These are phyloP conservation scores for Pyrenochaeta sp. DNA, from an alignment of 2,329 filamentous ascomycete genomes.

Conservation along the genomic window DNA sequence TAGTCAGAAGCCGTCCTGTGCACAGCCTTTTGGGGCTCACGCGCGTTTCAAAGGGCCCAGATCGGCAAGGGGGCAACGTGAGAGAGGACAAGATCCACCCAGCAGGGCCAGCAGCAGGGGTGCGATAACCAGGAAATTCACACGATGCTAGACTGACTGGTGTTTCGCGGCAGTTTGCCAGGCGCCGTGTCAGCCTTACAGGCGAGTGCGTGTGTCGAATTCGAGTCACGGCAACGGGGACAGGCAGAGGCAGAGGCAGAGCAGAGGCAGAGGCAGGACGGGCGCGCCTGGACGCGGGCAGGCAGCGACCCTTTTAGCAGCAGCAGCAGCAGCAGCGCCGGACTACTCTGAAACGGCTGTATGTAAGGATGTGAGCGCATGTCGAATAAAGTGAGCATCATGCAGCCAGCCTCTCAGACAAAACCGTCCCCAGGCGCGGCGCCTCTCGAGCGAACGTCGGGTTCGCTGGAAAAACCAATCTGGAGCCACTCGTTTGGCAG, in stretches of 20 bases:
- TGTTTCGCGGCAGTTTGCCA: constrained; percentile 3
- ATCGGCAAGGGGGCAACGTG: constrained; percentile 34
- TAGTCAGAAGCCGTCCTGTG: constrained; percentile 24
- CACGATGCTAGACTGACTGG: no score
- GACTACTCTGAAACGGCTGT: constrained; percentile 22
- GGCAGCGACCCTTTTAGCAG: constrained; percentile 16
- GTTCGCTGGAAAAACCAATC: background rate
- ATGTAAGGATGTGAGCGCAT: constrained; percentile 22
- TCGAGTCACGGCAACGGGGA: background rate
- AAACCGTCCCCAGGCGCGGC: no score
- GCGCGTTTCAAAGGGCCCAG: constrained; percentile 35
- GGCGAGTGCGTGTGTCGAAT: background rate
- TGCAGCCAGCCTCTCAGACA: constrained; percentile 27
- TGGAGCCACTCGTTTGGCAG: background rate
- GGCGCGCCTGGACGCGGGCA: background rate
- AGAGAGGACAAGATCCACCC: constrained; percentile 20
- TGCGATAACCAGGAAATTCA: background rate
- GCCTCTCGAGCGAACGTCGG: background rate
- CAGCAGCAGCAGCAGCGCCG: background rate
- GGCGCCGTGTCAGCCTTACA: constrained; percentile 7
- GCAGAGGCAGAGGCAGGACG: background rate
- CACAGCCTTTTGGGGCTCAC: constrained; percentile 16
- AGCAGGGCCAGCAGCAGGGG: no score
- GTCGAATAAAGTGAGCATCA: constrained; percentile 22
- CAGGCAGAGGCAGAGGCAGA: no score